Conservation (phyloP, 805 yeast species). For the Candida palmyrensis region DNA sequence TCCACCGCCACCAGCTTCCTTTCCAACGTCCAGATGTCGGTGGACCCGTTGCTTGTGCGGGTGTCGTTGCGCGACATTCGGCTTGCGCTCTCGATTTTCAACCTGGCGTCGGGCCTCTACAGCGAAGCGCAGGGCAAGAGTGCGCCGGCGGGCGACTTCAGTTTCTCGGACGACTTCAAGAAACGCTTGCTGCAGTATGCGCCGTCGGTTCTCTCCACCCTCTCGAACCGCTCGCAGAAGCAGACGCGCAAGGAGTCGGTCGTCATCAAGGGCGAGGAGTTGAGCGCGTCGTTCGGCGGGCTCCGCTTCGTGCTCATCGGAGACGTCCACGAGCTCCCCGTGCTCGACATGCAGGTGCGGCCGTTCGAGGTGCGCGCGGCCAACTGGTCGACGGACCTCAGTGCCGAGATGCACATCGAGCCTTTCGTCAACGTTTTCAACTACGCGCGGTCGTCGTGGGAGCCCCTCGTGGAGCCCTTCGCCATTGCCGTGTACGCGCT, state of each 20-base stretch:
- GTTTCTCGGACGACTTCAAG: constrained; percentile 61
- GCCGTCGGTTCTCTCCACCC: constrained; percentile 55
- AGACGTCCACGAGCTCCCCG: constrained; percentile 86
- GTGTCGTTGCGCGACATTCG: constrained; percentile 83
- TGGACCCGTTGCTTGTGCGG: constrained; percentile 78
- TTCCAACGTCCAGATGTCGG: constrained; percentile 60
- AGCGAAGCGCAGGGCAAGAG: constrained; percentile 15
- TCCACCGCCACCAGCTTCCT: constrained; percentile 54
- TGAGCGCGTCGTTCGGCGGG: constrained; percentile 67
- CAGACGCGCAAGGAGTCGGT: constrained; percentile 16
- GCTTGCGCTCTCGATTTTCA: constrained; percentile 68
- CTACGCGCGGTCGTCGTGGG: constrained; percentile 91
- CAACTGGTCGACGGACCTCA: constrained; percentile 84
- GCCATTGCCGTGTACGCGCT: constrained; percentile 69
- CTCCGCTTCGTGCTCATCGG: constrained; percentile 79
- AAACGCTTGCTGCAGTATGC: constrained; percentile 59
- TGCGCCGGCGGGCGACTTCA: constrained; percentile 22
- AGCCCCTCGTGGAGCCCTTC: constrained; percentile 88
- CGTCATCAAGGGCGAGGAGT: constrained; percentile 61
- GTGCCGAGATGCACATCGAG: constrained; percentile 61
- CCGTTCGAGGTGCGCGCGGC: constrained; percentile 64
- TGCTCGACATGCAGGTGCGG: constrained; percentile 67
- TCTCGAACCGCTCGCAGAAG: constrained; percentile 30
- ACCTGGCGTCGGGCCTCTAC: constrained; percentile 60
- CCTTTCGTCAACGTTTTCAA: constrained; percentile 74